Conservation (phyloP, 495 filamentous ascomycete species). For the Tuber microsphaerosporum region DNA sequence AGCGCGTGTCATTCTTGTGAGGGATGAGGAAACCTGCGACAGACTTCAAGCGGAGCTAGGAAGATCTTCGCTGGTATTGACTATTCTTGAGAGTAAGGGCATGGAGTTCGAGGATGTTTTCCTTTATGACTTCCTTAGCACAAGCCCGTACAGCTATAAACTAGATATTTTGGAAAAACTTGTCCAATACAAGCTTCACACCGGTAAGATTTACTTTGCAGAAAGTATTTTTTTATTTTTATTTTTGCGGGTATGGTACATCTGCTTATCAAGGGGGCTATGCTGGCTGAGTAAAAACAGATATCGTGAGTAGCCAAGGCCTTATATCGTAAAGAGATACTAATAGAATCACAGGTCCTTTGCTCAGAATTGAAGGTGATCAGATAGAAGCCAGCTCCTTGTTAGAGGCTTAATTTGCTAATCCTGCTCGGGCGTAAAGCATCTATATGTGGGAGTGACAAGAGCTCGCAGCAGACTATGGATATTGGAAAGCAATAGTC, state of each 20-base stretch:
- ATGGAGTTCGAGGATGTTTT: too few species aligned
- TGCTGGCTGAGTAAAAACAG: neutral
- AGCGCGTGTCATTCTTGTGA: too few species aligned
- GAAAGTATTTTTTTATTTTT: neutral
- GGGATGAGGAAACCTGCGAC: too few species aligned
- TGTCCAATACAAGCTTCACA: neutral
- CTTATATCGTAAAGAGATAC: neutral
- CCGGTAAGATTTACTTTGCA: neutral
- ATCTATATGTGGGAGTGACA: conserved; percentile 21
- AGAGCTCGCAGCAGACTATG: conserved; percentile 14
- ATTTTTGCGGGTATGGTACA: neutral
- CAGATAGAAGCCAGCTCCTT: too few species aligned
- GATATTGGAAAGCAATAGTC: conserved; percentile 17
- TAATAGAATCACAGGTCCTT: conserved; percentile 13
- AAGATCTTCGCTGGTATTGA: too few species aligned
- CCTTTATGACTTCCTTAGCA: too few species aligned
- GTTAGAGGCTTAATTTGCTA: neutral
- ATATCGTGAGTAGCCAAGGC: conserved; percentile 14
- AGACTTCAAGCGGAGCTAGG: too few species aligned
- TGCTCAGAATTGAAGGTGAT: conserved; percentile 23
- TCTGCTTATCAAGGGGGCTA: neutral
- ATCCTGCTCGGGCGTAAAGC: neutral
- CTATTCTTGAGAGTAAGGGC: too few species aligned
- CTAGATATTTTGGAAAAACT: neutral
- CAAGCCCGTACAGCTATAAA: too few species aligned